A percentile compares a stretch with the other conserved stretches of the same genome.
Evolutionary conservation across 2,329 filamentous ascomycete species (phyloP).

Genomic region (Atkinsonella hypoxylon): DNA sequence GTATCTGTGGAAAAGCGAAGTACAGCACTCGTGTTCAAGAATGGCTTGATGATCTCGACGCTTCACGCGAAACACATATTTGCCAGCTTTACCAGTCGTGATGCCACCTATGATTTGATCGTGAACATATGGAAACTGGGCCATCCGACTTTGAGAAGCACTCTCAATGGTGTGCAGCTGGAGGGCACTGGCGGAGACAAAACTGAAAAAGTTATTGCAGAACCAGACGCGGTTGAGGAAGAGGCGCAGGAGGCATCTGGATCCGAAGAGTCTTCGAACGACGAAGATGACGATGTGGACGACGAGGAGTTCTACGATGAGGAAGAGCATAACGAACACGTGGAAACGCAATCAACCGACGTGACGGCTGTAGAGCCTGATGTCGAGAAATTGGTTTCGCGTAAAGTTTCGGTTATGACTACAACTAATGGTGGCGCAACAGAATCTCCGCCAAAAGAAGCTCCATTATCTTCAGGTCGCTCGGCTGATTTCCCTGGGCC

Average conservation of each 20-base stretch:
- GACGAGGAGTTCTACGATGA: constrained; percentile 70
- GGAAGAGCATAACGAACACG: constrained; percentile 66
- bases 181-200: constrained; percentile 79
- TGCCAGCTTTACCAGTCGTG: constrained; percentile 85
- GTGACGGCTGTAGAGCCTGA: constrained; percentile 32
- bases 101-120: constrained; percentile 93
- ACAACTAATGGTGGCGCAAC: constrained; percentile 30
- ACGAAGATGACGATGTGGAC: constrained; percentile 50
- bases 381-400: constrained; percentile 49
- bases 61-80: constrained; percentile 92
- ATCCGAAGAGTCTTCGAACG: constrained; percentile 52
- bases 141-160: constrained; percentile 83
- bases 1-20: constrained; percentile 95
- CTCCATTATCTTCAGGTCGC: constrained; percentile 27
- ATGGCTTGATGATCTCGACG: constrained; percentile 93
- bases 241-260: constrained; percentile 41
- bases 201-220: constrained; percentile 66
- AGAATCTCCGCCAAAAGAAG: constrained; percentile 34
- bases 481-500: constrained; percentile 70
- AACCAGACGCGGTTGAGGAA: constrained; percentile 21
- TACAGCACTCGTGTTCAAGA: constrained; percentile 90
- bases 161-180: constrained; percentile 74
- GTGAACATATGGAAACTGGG: constrained; percentile 98
- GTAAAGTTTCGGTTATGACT: constrained; percentile 56
- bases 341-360: constrained; percentile 39